Base-by-base conservation (phyloP, 176 grass and related monocot species). In the Leersia perrieri region DNA sequence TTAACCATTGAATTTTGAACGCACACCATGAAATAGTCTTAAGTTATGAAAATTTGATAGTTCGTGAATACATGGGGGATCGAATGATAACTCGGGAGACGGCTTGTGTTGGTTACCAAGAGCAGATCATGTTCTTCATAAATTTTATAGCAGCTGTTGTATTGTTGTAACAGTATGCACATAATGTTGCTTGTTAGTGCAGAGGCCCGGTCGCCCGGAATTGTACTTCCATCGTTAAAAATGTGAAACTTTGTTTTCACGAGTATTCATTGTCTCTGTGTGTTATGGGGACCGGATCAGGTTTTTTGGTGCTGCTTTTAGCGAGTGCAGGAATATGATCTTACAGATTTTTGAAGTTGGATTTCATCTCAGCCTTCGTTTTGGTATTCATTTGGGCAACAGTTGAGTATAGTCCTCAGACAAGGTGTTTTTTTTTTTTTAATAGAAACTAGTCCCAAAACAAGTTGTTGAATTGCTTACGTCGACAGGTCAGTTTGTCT, bases 141-240 rank as follows among this genome's bases (percentile, higher is more conserved):
- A 79, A 71, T 85, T 85, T 40, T 89, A 65, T 80, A 76, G 22
- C 26, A 57, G 63, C 14, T 41, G 2, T 20, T 41, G 2, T 61
- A 44, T 84, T 84, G 76, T 80, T 84, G 82, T 85, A 89, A 76
- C 70, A 76, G 16, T 66, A 64, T 74, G 39, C 70, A n/a, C 33
- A 62, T 28, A 22, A 51, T 31, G 0, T 69, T 69, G 68, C 18
- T 53, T 7, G 13, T 9, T n/a, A n/a, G 22, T n/a, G 20, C 20
- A 22, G 49, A 53, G 6, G 7, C 1, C 3, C 6, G 49, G 49
- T 22, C 1, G 7, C 1, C 3, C 6, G 49, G 14, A 53, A 53
- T n/a, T 53, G 18, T n/a, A 53, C 49, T 53, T 53, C 47, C 49
- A 53, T 15, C 6, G 1, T 53, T 20, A 22, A 22, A 53, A 74